Percentiles rank a stretch among this genome's conserved stretches.
phyloP scores from a whole-genome alignment of 768 basidiomycete genomes.

The Tubosaeta sp. region DNA sequence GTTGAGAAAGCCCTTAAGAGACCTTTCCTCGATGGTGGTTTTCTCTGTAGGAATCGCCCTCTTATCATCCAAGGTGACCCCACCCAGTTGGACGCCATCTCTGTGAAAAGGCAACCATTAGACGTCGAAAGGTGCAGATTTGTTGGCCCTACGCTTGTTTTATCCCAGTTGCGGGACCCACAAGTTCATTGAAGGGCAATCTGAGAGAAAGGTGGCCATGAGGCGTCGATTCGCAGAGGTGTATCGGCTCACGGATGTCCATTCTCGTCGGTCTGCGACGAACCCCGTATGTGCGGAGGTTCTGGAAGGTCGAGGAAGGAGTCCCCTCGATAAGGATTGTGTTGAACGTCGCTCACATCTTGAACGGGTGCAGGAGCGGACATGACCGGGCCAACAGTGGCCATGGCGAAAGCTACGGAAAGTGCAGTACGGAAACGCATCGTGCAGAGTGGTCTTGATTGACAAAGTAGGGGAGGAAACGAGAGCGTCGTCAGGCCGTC shows the following conservation, averaged over 20 bases:
- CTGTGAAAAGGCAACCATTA: background rate
- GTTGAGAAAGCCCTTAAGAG: conserved; percentile 12
- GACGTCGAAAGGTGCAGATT: background rate
- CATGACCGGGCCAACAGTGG: conserved; percentile 4
- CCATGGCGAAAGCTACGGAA: conserved; percentile 4
- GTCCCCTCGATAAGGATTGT: no score
- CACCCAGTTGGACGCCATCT: background rate
- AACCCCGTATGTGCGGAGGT: no score
- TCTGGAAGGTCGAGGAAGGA: no score
- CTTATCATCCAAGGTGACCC: background rate
- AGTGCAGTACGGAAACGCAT: conserved; percentile 9
- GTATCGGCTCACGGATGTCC: background rate
- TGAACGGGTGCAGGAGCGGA: conserved; percentile 1
- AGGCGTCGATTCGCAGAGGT: background rate
- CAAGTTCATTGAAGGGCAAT: background rate
- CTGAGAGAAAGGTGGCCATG: background rate
- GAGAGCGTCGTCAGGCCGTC: conserved; percentile 12
- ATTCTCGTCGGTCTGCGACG: background rate
- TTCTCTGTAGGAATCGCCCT: background rate
- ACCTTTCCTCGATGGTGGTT: background rate
- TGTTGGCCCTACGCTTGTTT: background rate
- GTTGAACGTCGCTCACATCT: background rate
- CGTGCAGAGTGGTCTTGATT: conserved; percentile 1
- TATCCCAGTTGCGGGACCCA: background rate
- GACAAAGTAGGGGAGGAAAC: background rate